phyloP scores from a whole-genome alignment of 805 yeast genomes.

The Cyberlindnera saturnus region DNA sequence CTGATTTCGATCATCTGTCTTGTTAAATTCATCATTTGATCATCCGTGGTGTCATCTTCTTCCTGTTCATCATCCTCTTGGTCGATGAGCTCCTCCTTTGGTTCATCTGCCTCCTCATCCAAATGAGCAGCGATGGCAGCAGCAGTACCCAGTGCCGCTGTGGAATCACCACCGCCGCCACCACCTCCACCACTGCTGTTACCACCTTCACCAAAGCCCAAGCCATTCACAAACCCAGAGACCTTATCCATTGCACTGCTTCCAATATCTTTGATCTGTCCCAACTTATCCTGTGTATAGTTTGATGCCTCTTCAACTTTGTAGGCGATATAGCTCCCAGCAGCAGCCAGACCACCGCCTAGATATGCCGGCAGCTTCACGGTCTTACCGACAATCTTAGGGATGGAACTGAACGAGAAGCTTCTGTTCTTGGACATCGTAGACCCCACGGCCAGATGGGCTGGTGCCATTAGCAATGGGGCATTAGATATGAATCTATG shows the following conservation, averaged over 20 bases:
- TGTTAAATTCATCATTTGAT: slow-evolving; percentile 83
- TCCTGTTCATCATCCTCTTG: slow-evolving; percentile 49
- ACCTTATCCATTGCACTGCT: slow-evolving; percentile 42
- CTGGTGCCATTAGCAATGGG: slow-evolving; percentile 2
- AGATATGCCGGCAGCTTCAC: slow-evolving; percentile 70
- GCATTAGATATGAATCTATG: slow-evolving; percentile 6
- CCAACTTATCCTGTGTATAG: slow-evolving; percentile 62
- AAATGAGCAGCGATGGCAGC: slow-evolving; percentile 44
- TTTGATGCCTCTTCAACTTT: slow-evolving; percentile 83
- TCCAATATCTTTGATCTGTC: slow-evolving; percentile 56
- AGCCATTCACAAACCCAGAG: slow-evolving; percentile 20
- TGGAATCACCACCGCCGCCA: slow-evolving; percentile 20
- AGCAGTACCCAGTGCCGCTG: slow-evolving; percentile 49
- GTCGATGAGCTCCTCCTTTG: slow-evolving; percentile 30
- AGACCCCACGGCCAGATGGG: no score
- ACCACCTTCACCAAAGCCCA: slow-evolving; percentile 20
- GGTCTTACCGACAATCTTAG: slow-evolving; percentile 49
- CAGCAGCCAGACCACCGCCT: slow-evolving; percentile 92
- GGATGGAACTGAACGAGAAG: slow-evolving; percentile 31
- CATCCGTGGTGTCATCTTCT: slow-evolving; percentile 55
- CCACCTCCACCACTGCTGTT: slow-evolving; percentile 14
- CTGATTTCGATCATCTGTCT: slow-evolving; percentile 96
- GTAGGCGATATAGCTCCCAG: slow-evolving; percentile 87
- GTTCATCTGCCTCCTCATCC: slow-evolving; percentile 38
- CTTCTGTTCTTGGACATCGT: slow-evolving; percentile 1